These are phyloP conservation scores for Ceratobasidium theobromae DNA, from an alignment of 1,284 basidiomycete species.

Conservation along the genomic window DNA sequence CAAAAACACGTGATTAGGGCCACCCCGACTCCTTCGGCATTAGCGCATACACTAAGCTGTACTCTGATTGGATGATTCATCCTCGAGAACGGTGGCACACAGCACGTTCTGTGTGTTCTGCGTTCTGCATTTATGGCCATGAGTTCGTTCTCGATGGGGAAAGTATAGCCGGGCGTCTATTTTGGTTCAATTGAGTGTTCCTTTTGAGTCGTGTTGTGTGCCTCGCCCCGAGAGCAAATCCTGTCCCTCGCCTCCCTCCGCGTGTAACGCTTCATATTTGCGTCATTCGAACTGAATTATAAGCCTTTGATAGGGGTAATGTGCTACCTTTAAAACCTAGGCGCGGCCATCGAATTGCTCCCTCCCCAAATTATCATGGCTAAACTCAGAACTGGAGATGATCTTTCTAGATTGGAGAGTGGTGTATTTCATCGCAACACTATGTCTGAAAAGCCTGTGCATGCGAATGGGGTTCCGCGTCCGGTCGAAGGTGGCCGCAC, in stretches of 20 bases:
- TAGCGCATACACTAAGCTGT: no score
- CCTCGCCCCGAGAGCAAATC: neutral
- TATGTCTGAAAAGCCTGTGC: neutral
- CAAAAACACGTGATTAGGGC: no score
- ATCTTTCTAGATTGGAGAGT: neutral
- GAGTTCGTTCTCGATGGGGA: no score
- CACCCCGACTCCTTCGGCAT: no score
- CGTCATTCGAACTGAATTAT: neutral
- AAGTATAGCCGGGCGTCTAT: neutral
- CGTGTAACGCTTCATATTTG: neutral
- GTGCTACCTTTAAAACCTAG: constrained; percentile 1
- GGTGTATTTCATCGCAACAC: neutral
- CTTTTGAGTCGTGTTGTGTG: neutral
- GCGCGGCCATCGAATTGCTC: neutral
- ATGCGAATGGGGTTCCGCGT: neutral
- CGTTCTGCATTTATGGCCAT: no score
- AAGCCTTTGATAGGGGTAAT: constrained; percentile 2
- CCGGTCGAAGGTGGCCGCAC: neutral
- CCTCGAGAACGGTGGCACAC: no score
- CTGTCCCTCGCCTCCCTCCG: neutral
- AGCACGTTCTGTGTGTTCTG: no score
- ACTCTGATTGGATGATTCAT: no score
- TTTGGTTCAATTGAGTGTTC: neutral
- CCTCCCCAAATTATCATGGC: neutral
- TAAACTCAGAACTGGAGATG: neutral